Conservation (phyloP, 2,329 filamentous ascomycete species). For the Pseudogymnoascus sp. region DNA sequence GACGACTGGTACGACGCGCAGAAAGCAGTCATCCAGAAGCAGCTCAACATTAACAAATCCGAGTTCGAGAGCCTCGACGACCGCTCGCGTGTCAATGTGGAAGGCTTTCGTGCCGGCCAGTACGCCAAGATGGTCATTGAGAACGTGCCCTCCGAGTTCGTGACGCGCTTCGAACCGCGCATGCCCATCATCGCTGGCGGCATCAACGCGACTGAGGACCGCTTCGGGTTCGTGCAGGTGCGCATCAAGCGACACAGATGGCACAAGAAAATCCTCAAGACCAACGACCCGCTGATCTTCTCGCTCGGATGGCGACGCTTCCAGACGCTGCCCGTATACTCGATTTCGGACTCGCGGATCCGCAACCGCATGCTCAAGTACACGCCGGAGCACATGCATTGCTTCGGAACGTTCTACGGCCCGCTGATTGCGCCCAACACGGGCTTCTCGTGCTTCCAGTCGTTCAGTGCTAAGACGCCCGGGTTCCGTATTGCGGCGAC, state of each 20-base stretch:
- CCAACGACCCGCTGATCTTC: conserved; percentile 94
- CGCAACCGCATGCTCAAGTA: conserved; percentile 98
- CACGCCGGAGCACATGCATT: conserved; percentile 98
- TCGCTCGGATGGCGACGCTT: conserved; percentile 94
- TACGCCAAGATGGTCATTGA: conserved; percentile 89
- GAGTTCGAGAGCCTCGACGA: conserved; percentile 88
- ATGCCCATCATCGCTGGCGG: conserved; percentile 85
- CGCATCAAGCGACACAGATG: conserved; percentile 95
- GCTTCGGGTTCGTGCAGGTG: conserved; percentile 91
- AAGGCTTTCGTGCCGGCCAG: conserved; percentile 85
- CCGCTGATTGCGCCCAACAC: conserved; percentile 93
- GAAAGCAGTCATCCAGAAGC: conserved; percentile 90
- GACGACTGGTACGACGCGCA: conserved; percentile 98
- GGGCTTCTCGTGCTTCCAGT: conserved; percentile 89
- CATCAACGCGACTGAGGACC: conserved; percentile 86
- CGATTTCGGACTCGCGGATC: conserved; percentile 85
- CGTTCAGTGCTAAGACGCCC: conserved; percentile 72
- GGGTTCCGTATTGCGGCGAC: conserved; percentile 94
- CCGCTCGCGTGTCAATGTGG: conserved; percentile 70
- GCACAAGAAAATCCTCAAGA: conserved; percentile 99
- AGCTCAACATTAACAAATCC: conserved; percentile 90
- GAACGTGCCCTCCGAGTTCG: conserved; percentile 84
- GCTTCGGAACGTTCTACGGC: conserved; percentile 91
- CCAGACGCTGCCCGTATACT: conserved; percentile 87
- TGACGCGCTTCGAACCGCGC: conserved; percentile 69